These are phyloP conservation scores for Salinomyces thailandicus DNA, from an alignment of 2,329 filamentous ascomycete genomes.

Conservation along the genomic window DNA sequence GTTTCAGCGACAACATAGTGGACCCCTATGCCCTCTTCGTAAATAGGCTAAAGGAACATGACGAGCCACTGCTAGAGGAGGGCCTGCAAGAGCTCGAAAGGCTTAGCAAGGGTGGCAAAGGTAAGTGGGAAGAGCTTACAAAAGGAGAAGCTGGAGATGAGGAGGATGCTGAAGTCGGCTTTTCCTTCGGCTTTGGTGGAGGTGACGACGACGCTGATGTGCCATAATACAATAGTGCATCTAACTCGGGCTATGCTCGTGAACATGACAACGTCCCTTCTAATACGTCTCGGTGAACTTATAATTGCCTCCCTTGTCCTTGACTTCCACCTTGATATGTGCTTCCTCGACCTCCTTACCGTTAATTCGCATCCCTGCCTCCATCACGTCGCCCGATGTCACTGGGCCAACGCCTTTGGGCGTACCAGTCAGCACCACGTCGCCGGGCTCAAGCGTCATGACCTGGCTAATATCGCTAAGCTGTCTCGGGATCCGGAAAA, in stretches of 20 bases:
- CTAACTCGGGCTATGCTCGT: neutral
- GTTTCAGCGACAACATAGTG: slow-evolving; percentile 61
- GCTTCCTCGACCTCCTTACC: slow-evolving; percentile 80
- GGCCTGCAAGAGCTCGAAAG: slow-evolving; percentile 56
- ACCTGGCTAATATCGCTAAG: slow-evolving; percentile 87
- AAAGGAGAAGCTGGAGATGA: slow-evolving; percentile 39
- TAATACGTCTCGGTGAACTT: slow-evolving; percentile 49
- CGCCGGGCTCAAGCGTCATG: slow-evolving; percentile 85
- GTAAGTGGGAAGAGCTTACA: slow-evolving; percentile 77
- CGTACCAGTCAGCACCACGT: slow-evolving; percentile 92
- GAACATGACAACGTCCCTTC: neutral
- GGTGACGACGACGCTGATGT: slow-evolving; percentile 32
- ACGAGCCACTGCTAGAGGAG: slow-evolving; percentile 58
- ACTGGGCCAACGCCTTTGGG: slow-evolving; percentile 90
- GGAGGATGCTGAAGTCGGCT: slow-evolving; percentile 46
- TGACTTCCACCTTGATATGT: slow-evolving; percentile 70
- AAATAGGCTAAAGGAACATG: slow-evolving; percentile 49
- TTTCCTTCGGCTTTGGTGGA: slow-evolving; percentile 50
- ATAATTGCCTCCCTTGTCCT: slow-evolving; percentile 68
- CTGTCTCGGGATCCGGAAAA: slow-evolving; percentile 80
- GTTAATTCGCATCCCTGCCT: slow-evolving; percentile 65
- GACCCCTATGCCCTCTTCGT: slow-evolving; percentile 70
- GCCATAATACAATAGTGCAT: slow-evolving; percentile 8
- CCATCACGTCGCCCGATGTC: slow-evolving; percentile 75
- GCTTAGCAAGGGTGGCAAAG: slow-evolving; percentile 55